Evolutionary conservation across 192 early-diverging fungal species (phyloP).

Genomic region (Entomortierella parvispora): DNA sequence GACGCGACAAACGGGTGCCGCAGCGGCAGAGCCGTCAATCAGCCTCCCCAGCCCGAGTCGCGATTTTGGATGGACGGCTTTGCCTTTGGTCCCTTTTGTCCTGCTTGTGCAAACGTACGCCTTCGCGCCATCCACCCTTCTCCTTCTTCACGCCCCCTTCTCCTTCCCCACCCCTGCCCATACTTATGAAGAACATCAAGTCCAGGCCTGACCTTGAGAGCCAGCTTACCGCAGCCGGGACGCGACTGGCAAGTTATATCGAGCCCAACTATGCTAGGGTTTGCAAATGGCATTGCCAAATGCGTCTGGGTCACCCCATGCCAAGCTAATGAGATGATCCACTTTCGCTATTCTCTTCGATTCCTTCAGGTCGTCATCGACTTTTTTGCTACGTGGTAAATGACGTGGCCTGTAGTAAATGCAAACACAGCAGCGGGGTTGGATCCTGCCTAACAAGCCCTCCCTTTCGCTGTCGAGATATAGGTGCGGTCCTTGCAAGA

Average conservation of each 20-base stretch:
- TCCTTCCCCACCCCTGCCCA: neutral
- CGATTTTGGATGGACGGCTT: too few relatives aligned
- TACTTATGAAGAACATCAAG: conserved; percentile 24
- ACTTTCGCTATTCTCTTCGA: too few relatives aligned
- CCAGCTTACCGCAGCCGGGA: conserved; percentile 28
- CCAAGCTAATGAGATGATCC: too few relatives aligned
- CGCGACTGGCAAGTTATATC: conserved; percentile 21
- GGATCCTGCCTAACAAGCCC: neutral
- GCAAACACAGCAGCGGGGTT: too few relatives aligned
- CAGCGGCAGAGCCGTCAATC: too few relatives aligned
- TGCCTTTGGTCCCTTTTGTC: too few relatives aligned
- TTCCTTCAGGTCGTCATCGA: conserved; percentile 34
- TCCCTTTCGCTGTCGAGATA: neutral
- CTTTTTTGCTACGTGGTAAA: conserved; percentile 49
- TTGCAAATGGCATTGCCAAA: too few relatives aligned
- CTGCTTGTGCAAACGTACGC: too few relatives aligned
- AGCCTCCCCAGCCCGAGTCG: too few relatives aligned
- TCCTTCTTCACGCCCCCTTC: neutral
- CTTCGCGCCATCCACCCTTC: too few relatives aligned
- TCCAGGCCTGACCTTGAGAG: conserved; percentile 20
- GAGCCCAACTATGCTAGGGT: neutral
- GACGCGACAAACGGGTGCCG: too few relatives aligned
- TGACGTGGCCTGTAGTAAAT: neutral
- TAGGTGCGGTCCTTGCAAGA: conserved; percentile 47
- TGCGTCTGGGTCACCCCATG: too few relatives aligned